Percentiles rank a stretch among this genome's conserved stretches.
phyloP scores from a whole-genome alignment of 208 protist species.

The Phytomonas francai region DNA sequence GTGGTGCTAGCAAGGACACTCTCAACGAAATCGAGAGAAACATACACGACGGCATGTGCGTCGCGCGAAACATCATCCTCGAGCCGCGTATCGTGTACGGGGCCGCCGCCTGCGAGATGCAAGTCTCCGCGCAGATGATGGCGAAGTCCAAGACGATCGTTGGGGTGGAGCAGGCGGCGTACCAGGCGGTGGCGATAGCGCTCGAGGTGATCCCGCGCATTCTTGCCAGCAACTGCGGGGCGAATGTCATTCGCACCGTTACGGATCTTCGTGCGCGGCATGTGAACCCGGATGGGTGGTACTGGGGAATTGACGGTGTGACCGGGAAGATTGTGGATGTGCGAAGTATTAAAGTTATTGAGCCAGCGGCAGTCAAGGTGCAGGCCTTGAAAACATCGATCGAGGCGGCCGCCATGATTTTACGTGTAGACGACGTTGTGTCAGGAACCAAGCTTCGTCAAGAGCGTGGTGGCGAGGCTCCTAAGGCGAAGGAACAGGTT shows the following conservation, averaged over 20 bases:
- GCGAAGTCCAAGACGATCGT: slow-evolving; percentile 93
- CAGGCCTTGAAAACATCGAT: slow-evolving; percentile 98
- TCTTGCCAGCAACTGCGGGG: slow-evolving; percentile 99
- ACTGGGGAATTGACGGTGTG: slow-evolving; percentile 97
- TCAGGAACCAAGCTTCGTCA: slow-evolving; percentile 90
- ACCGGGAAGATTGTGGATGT: slow-evolving; percentile 95
- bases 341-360: slow-evolving; percentile 94
- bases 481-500: slow-evolving; percentile 43
- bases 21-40: slow-evolving; percentile 99
- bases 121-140: slow-evolving; percentile 89
- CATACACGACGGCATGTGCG: slow-evolving; percentile 98
- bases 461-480: slow-evolving; percentile 47
- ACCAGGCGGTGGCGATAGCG: slow-evolving; percentile 93
- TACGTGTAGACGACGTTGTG: slow-evolving; percentile 99
- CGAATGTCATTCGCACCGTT: slow-evolving; percentile 95
- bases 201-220: slow-evolving; percentile 97
- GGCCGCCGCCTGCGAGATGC: slow-evolving; percentile 98
- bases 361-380: slow-evolving; percentile 97
- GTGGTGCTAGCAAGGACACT: slow-evolving; percentile 99
- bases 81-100: slow-evolving; percentile 97
- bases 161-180: slow-evolving; percentile 96
- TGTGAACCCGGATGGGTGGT: slow-evolving; percentile 70
- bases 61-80: slow-evolving; percentile 97
- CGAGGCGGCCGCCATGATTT: slow-evolving; percentile 97
- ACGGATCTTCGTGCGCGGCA: slow-evolving; percentile 98